Base-by-base conservation (phyloP, 2,329 filamentous ascomycete genomes). In the Fusarium sp. region DNA sequence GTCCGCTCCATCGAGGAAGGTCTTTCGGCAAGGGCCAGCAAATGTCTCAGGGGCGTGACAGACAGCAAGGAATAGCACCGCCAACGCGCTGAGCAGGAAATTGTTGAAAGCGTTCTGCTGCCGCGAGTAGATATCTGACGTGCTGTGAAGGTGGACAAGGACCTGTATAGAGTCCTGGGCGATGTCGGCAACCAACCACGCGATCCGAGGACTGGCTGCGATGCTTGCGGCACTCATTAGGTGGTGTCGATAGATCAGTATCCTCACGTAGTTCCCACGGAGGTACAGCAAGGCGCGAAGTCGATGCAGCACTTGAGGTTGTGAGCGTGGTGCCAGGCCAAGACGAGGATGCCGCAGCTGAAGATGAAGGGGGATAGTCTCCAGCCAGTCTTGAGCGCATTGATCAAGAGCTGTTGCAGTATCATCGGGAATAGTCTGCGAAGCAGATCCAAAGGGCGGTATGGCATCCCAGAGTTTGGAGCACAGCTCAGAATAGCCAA, bases 401-500 rank as follows among this genome's bases (percentile, higher is more conserved):
- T 83, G 76, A 54, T 87, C 86, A 4, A 87, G 73, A 9, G 82
- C 80, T 0, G 81, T 78, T 37, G 81, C 83, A 1, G 81, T 81
- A 27, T 87, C 85, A 0, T 82, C 79, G 0, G 81, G 81, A 2
- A 83, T 85, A 54, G 76, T 66, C 59, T 83, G 67, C 37, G 81
- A 81, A 4, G 76, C 65, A 32, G 83, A 64, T 47, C 81, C 82
- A 72, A 86, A 78, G 12, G 80, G 78, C 17, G 76, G 85, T 1
- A 87, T 82, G 0, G 86, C 80, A 0, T 84, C 83, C 86, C 86
- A 87, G 7, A 87, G 82, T 58, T 84, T 85, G 3, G 85, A 84
- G 58, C 84, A 85, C 0, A 88, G 79, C 0, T 85, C 81, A 0
- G 85, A 85, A 43, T 87, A 87, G 1, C 82, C 83, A 1, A 88